phyloP scores from a whole-genome alignment of 768 basidiomycete genomes.

The Suillus alpinus region DNA sequence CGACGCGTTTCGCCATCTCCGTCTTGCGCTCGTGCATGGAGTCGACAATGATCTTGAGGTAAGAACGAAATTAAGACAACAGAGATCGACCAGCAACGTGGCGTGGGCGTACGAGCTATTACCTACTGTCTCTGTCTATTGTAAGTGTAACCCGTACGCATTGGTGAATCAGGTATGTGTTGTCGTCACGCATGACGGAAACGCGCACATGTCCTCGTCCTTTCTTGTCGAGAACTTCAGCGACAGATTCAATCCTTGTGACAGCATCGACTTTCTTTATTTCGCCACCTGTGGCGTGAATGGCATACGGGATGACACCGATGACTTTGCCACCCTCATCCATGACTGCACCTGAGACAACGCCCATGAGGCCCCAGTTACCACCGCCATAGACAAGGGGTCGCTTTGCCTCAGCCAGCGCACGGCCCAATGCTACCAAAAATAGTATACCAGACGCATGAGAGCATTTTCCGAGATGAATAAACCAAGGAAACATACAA shows the following conservation, averaged over 20 bases:
- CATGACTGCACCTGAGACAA: constrained; percentile 63
- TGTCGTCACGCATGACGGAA: neutral
- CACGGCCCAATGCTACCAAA: constrained; percentile 63
- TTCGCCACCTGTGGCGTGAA: constrained; percentile 67
- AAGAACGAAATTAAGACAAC: neutral
- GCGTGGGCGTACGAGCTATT: constrained; percentile 7
- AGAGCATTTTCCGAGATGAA: constrained; percentile 4
- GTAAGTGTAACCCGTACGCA: neutral
- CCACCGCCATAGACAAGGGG: constrained; percentile 89
- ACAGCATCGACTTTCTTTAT: constrained; percentile 40
- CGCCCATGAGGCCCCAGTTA: constrained; percentile 81
- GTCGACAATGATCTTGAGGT: constrained; percentile 58
- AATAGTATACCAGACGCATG: neutral
- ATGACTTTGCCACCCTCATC: constrained; percentile 67
- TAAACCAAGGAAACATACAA: constrained; percentile 45
- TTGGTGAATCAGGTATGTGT: constrained; percentile 11
- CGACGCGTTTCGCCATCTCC: constrained; percentile 79
- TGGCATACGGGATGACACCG: constrained; percentile 77
- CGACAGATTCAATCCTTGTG: constrained; percentile 16
- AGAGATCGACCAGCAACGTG: neutral
- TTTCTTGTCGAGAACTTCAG: constrained; percentile 29
- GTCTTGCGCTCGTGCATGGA: constrained; percentile 90
- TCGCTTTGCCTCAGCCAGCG: constrained; percentile 57
- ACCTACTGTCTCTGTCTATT: constrained; percentile 32
- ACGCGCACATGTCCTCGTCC: constrained; percentile 32